Evolutionary conservation across 2,329 filamentous ascomycete species (phyloP), one percentile per base, ranked within the genome.

Genomic region (Colletotrichum cordylinicola): DNA sequence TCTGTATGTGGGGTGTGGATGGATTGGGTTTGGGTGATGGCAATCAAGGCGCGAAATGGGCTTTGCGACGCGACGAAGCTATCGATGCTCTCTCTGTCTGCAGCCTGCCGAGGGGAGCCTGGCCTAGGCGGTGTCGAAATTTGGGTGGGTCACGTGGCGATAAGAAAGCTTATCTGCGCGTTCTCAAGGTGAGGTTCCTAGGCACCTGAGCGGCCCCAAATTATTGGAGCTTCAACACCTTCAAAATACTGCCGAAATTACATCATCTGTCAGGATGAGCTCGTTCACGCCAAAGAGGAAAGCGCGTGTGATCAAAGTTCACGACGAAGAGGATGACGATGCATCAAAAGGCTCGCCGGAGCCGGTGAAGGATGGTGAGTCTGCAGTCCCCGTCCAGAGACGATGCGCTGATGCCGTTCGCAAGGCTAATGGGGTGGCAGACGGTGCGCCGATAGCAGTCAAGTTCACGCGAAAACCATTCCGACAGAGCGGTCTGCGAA

Each of bases 251-350:
- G 12, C 7, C 12, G 21, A 33, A 61, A 33, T 4, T 29, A 24
- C 37, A 27, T 56, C 21, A n/a, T 29, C 62, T 48, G 52, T 52
- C 78, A 85, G 72, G 15, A 91, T 91, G 90, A 90, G 86, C 78
- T 84, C 89, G 8, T 93, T 93, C 73, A 87, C 86, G 6, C 83
- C 87, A 2, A 93, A 91, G 80, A 86, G 91, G 78, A 96, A 97
- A 79, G 93, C 94, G 62, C 93, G 94, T 78, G 94, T 96, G 81
- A 94, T 98, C 79, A 93, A 92, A 62, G 88, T 91, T 0, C 88
- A 91, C 56, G 94, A 95, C 60, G 91, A 93, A 15, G 92, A 94
- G 5, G 93, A 93, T 2, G 52, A 67, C 60, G n/a, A 65, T 29
- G 21, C 72, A 3, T 67, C 77, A 6, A 74, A 77, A 3, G 67